Evolutionary conservation across 2,329 filamentous ascomycete genomes (phyloP), one percentile per base, ranked within the genome.

Genomic region (Aspergillus clavatus): DNA sequence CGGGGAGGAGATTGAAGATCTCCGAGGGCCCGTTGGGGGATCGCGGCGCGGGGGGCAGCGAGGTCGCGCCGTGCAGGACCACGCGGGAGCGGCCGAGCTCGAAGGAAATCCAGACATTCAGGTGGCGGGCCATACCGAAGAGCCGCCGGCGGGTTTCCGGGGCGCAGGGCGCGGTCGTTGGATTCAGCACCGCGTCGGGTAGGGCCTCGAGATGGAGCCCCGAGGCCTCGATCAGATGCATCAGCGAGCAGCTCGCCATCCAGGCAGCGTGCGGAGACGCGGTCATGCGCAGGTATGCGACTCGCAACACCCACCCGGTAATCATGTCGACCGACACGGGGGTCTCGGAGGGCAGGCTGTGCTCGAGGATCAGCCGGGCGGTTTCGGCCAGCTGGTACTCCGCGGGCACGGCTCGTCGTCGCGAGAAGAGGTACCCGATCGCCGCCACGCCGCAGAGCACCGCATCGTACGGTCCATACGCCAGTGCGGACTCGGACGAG

Each of bases 41-140:
- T 6, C 63, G 60, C 0, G 63, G 56, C 0, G 63, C 57, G 0
- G 73, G 71, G 7, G 73, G 62, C 8, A 70, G 58, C 1, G 70
- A 67, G 0, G 70, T 71, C 7, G 73, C 71, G 14, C 72, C 72
- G 26, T 72, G 71, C 0, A 79, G 64, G 48, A 70, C 47, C 12
- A 80, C 75, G 7, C 76, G 68, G 0, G 77, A 78, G 0, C 76
- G 71, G 1, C 78, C 78, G 42, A 80, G 72, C 43, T 82, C 79
- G 50, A 79, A 81, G 0, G 77, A 80, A 21, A 76, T 74, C 78
- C 78, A 81, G 10, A 74, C 75, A 51, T 81, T 81, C 6, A 82
- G 68, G 51, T 81, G 78, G 7, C 77, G 74, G 0, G 78, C 73
- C 31, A 81, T 71, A 42, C 75, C 71, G 55, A 78, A 62, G 3